phyloP scores from a whole-genome alignment of 371 early-diverging fungal genomes.

The Rhizopus sp. region DNA sequence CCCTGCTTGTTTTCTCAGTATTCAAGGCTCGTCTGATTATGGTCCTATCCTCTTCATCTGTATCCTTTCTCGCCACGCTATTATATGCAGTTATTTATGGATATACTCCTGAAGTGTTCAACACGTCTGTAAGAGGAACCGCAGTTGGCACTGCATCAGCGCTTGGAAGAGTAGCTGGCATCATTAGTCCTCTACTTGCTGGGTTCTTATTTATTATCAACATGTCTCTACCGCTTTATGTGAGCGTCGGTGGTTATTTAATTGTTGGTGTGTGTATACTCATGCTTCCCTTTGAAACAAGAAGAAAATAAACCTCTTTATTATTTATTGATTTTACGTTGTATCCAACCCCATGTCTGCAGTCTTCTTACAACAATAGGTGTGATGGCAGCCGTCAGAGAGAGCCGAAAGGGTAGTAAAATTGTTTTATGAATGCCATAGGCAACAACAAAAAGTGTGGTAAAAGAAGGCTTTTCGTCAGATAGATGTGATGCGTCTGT shows the following conservation, averaged over 20 bases:
- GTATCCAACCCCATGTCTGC: slow-evolving; percentile 19
- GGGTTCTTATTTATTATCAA: slow-evolving; percentile 64
- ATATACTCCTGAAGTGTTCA: slow-evolving; percentile 91
- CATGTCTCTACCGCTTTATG: slow-evolving; percentile 66
- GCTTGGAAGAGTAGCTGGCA: slow-evolving; percentile 75
- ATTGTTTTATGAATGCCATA: slow-evolving; percentile 55
- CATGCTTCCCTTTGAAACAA: slow-evolving; percentile 73
- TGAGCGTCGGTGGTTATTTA: slow-evolving; percentile 62
- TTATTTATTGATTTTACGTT: slow-evolving; percentile 9
- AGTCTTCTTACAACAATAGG: slow-evolving; percentile 30
- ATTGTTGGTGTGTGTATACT: slow-evolving; percentile 65
- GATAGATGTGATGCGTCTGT: slow-evolving; percentile 1
- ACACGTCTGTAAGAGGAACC: slow-evolving; percentile 75
- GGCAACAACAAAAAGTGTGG: slow-evolving; percentile 43
- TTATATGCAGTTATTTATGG: slow-evolving; percentile 86
- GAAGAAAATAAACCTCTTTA: slow-evolving; percentile 24
- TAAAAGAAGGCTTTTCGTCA: slow-evolving; percentile 34
- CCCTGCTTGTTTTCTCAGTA: slow-evolving; percentile 68
- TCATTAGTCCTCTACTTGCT: slow-evolving; percentile 74
- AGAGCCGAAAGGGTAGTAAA: slow-evolving; percentile 45
- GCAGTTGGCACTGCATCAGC: slow-evolving; percentile 83
- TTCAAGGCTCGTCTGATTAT: slow-evolving; percentile 54
- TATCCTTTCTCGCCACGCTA: slow-evolving; percentile 72
- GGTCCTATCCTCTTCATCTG: slow-evolving; percentile 64
- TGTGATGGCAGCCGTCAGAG: slow-evolving; percentile 48